phyloP scores from a whole-genome alignment of 176 grass and related monocot species.

The Metroxylon sagu region DNA sequence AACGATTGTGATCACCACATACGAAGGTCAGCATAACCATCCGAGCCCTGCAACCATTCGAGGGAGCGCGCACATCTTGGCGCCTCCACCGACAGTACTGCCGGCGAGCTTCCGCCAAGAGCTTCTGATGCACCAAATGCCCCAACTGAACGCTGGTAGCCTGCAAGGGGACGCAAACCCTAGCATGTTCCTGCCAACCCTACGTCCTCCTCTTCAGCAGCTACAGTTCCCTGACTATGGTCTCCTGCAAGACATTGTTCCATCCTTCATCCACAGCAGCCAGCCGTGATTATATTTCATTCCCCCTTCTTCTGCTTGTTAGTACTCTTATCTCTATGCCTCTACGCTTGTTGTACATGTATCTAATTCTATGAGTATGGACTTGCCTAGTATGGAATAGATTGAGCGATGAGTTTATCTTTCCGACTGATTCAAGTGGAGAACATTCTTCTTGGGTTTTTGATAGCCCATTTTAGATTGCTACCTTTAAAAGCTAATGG shows the following conservation, averaged over 20 bases:
- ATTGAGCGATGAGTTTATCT: too few relatives aligned
- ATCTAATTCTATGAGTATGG: too few relatives aligned
- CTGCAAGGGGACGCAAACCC: constrained; percentile 14
- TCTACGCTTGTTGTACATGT: too few relatives aligned
- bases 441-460: too few relatives aligned
- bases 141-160: neutral
- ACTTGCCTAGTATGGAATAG: too few relatives aligned
- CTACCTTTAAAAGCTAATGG: too few relatives aligned
- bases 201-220: constrained; percentile 2
- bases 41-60: constrained; percentile 58
- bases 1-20: constrained; percentile 84
- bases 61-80: constrained; percentile 63
- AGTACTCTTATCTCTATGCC: too few relatives aligned
- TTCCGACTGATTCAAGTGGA: too few relatives aligned
- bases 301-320: too few relatives aligned
- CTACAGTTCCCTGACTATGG: constrained; percentile 42
- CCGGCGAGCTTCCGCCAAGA: constrained; percentile 3
- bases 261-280: constrained; percentile 42
- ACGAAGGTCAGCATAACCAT: constrained; percentile 90
- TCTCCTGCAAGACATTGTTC: constrained; percentile 80
- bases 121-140: constrained; percentile 5
- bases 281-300: neutral
- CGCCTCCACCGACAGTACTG: constrained; percentile 25
- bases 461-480: too few relatives aligned
- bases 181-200: constrained; percentile 5